Conservation (phyloP, 2,329 filamentous ascomycete species). For the Elsinoe australis region DNA sequence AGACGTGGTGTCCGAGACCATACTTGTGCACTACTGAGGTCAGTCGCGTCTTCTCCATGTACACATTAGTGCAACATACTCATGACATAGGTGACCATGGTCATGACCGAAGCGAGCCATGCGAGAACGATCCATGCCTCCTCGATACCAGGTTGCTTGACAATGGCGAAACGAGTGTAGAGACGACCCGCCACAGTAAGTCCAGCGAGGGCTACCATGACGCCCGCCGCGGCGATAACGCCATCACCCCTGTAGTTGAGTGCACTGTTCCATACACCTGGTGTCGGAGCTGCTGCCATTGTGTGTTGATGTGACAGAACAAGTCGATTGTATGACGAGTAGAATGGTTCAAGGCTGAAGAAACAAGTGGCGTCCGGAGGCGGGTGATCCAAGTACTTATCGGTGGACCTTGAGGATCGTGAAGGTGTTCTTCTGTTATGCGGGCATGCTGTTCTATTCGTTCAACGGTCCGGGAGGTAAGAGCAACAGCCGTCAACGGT, state of each 20-base stretch:
- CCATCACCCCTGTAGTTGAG: conserved; percentile 9
- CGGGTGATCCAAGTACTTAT: conserved; percentile 8
- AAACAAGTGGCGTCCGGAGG: neutral
- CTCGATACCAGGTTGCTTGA: conserved; percentile 9
- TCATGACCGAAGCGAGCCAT: neutral
- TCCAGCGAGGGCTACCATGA: conserved; percentile 1
- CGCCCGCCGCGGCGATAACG: conserved; percentile 1
- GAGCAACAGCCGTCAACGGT: conserved; percentile 14
- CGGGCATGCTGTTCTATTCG: conserved; percentile 4
- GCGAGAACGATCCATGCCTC: conserved; percentile 8
- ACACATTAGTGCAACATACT: neutral
- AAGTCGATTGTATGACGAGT: neutral
- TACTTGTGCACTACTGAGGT: conserved; percentile 1
- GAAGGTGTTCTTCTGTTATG: neutral
- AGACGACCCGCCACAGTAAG: conserved; percentile 4
- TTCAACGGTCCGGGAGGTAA: conserved; percentile 8
- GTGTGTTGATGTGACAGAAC: neutral
- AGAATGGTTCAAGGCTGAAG: neutral
- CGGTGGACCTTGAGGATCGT: neutral
- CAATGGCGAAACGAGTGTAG: conserved; percentile 9
- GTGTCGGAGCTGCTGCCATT: neutral
- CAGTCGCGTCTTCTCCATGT: neutral
- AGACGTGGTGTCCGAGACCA: conserved; percentile 12
- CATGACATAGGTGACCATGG: conserved; percentile 7
- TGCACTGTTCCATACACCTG: neutral